These are phyloP conservation scores for Penicillium sp. DNA, from an alignment of 2,329 filamentous ascomycete genomes.

Conservation along the genomic window DNA sequence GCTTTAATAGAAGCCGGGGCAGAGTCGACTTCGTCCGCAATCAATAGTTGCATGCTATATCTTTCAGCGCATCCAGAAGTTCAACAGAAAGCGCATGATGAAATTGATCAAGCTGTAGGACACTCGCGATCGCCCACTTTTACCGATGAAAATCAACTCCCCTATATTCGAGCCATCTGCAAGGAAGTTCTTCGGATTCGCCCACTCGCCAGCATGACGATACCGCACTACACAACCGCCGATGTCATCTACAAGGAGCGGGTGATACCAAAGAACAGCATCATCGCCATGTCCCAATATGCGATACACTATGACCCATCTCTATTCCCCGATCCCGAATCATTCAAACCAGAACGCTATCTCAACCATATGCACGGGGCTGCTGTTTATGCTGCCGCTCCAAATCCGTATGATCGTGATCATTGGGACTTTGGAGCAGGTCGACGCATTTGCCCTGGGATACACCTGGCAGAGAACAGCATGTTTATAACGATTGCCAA, in stretches of 20 bases:
- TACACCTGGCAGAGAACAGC: slow-evolving; percentile 3
- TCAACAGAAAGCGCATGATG: slow-evolving; percentile 2
- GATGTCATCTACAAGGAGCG: slow-evolving; percentile 2
- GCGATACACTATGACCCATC: slow-evolving; percentile 4
- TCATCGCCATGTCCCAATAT: slow-evolving; percentile 1
- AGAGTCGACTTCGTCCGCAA: slow-evolving; percentile 1
- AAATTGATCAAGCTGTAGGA: neutral
- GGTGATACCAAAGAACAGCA: slow-evolving; percentile 1
- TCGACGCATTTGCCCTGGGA: slow-evolving; percentile 4
- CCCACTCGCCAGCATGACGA: neutral
- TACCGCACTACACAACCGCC: slow-evolving; percentile 1
- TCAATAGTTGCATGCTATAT: slow-evolving; percentile 4
- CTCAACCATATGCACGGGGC: slow-evolving; percentile 1
- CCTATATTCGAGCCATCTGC: slow-evolving; percentile 2
- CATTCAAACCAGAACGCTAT: slow-evolving; percentile 7
- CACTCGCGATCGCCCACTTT: neutral
- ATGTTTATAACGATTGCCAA: slow-evolving; percentile 3
- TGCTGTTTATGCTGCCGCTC: slow-evolving; percentile 1
- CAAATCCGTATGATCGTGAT: slow-evolving; percentile 4
- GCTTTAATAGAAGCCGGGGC: slow-evolving; percentile 1
- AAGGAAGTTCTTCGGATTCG: slow-evolving; percentile 5
- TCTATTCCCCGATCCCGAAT: slow-evolving; percentile 1
- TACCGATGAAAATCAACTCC: neutral
- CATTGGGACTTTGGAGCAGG: slow-evolving; percentile 8
- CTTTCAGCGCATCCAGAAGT: slow-evolving; percentile 1